A percentile compares a stretch with the other conserved stretches of the same genome.
Conservation (phyloP, 495 filamentous ascomycete species). For the Antarctomyces pellizariae region DNA sequence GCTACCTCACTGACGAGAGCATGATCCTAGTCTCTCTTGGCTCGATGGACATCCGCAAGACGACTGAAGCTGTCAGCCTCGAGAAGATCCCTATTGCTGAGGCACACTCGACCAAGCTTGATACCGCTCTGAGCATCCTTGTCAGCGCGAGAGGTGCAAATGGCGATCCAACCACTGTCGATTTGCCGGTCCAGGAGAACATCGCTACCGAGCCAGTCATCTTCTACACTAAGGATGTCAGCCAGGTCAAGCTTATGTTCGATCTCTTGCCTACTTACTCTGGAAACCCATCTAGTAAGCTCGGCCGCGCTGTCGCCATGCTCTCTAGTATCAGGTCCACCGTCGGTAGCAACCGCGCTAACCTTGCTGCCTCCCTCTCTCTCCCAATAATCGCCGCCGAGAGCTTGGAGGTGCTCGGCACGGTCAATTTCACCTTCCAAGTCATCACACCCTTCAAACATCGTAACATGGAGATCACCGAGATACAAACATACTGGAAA, state of each 20-base stretch:
- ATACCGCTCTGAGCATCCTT: constrained; percentile 79
- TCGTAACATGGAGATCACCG: constrained; percentile 75
- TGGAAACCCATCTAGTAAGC: constrained; percentile 63
- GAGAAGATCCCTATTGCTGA: constrained; percentile 68
- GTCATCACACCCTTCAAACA: constrained; percentile 88
- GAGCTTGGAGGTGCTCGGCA: constrained; percentile 75
- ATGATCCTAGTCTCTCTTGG: constrained; percentile 84
- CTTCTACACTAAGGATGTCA: constrained; percentile 55
- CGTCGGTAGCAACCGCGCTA: constrained; percentile 54
- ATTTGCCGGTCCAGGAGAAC: constrained; percentile 82
- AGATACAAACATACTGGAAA: constrained; percentile 89
- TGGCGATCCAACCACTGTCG: constrained; percentile 71
- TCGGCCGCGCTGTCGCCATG: constrained; percentile 81
- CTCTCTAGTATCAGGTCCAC: constrained; percentile 63
- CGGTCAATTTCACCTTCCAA: constrained; percentile 88
- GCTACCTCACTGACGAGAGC: constrained; percentile 72
- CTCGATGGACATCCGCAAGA: constrained; percentile 78
- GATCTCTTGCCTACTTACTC: constrained; percentile 96
- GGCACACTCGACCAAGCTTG: constrained; percentile 77
- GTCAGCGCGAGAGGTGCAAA: constrained; percentile 74
- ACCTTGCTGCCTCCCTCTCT: constrained; percentile 76
- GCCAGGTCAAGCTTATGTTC: constrained; percentile 73
- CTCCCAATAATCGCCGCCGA: constrained; percentile 65
- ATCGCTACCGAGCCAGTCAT: constrained; percentile 79
- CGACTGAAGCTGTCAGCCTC: constrained; percentile 58